phyloP scores from a whole-genome alignment of 2,329 filamentous ascomycete genomes.

The Anthostomella pinea region DNA sequence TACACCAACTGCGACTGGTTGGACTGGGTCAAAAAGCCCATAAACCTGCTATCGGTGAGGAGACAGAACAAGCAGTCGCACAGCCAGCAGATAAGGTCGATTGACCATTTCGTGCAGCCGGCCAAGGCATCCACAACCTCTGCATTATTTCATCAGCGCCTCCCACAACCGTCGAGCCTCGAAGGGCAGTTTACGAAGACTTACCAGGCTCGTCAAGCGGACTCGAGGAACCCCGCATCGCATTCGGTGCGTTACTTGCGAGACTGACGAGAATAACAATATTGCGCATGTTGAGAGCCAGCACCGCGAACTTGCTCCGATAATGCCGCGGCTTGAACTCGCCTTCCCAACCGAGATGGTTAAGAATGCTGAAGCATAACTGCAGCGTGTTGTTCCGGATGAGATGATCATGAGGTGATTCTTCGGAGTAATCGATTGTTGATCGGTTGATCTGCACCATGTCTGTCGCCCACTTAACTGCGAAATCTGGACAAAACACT shows the following conservation, averaged over 20 bases:
- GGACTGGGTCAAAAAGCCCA: slow-evolving; percentile 44
- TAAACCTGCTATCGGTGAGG: slow-evolving; percentile 50
- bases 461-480: slow-evolving; percentile 61
- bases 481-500: too few relatives aligned
- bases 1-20: slow-evolving; percentile 41
- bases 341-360: slow-evolving; percentile 71
- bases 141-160: slow-evolving; percentile 28
- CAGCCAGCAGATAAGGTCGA: slow-evolving; percentile 66
- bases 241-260: slow-evolving; percentile 54
- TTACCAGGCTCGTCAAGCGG: slow-evolving; percentile 63
- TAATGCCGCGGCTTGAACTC: slow-evolving; percentile 61
- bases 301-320: slow-evolving; percentile 70
- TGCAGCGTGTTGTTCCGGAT: slow-evolving; percentile 72
- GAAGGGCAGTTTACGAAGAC: slow-evolving; percentile 15
- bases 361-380: slow-evolving; percentile 74
- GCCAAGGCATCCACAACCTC: slow-evolving; percentile 71
- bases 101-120: slow-evolving; percentile 74
- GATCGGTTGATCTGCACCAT: slow-evolving; percentile 68
- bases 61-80: slow-evolving; percentile 58
- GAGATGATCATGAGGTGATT: slow-evolving; percentile 67
- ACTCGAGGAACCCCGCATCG: slow-evolving; percentile 53
- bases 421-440: slow-evolving; percentile 78
- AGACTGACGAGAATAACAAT: slow-evolving; percentile 64
- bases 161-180: neutral
- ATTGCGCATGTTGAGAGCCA: slow-evolving; percentile 72